Evolutionary conservation across 2,329 filamentous ascomycete species (phyloP).

Genomic region (Aspergillus neoniger): DNA sequence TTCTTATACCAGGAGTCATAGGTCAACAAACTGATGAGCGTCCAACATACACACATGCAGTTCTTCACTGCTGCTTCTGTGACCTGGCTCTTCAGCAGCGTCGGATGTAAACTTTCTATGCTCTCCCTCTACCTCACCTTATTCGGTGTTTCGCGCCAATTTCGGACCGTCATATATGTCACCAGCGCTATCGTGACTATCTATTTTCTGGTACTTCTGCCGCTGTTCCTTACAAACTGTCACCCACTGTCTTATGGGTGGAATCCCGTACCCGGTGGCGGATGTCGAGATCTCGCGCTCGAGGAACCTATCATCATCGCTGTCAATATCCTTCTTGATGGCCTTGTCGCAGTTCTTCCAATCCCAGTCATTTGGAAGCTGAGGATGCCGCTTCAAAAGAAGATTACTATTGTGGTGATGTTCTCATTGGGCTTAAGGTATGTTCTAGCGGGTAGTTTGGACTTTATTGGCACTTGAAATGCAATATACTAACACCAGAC

Average conservation of each 20-base stretch:
- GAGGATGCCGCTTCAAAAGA: constrained; percentile 3
- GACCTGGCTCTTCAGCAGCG: constrained; percentile 10
- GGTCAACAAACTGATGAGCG: too few relatives aligned
- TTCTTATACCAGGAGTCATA: too few relatives aligned
- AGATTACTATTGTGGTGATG: not conserved
- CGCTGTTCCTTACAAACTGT: constrained; percentile 16
- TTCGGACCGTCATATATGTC: constrained; percentile 16
- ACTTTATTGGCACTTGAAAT: not conserved
- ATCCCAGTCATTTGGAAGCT: constrained; percentile 16
- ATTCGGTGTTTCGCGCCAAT: constrained; percentile 14
- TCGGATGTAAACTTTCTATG: constrained; percentile 18
- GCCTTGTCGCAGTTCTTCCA: constrained; percentile 13
- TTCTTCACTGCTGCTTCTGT: not conserved
- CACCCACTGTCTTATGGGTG: constrained; percentile 18
- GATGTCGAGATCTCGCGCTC: constrained; percentile 5
- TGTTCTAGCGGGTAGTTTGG: not conserved
- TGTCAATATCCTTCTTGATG: constrained; percentile 17
- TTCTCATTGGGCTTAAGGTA: not conserved
- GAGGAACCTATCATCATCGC: constrained; percentile 15
- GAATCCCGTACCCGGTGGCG: constrained; percentile 11
- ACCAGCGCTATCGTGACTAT: constrained; percentile 11
- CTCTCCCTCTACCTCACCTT: constrained; percentile 15
- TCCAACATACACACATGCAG: not conserved
- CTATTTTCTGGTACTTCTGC: constrained; percentile 16
- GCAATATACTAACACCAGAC: not conserved